Percentiles rank a stretch among this genome's conserved stretches.
Conservation (phyloP, 2,329 filamentous ascomycete species). For the Blastomyces gilchristii region DNA sequence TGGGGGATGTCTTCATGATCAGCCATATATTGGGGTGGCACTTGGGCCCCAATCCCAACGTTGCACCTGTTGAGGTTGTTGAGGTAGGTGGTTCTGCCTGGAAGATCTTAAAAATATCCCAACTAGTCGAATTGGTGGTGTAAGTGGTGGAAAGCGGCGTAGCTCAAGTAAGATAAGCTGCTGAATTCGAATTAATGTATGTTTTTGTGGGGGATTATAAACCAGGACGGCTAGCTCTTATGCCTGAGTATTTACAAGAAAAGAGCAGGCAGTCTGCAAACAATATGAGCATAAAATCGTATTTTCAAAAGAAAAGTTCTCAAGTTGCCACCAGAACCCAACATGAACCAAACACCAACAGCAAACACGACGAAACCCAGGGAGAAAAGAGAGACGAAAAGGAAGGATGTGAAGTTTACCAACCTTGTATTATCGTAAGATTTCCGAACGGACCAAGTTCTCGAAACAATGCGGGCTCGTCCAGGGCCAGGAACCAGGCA, state of each 20-base stretch:
- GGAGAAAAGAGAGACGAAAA: not conserved
- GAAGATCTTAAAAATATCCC: not conserved
- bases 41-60: slow-evolving; percentile 1
- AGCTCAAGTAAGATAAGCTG: not conserved
- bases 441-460: not conserved
- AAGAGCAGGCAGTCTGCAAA: not conserved
- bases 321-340: not conserved
- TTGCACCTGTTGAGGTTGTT: not conserved
- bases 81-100: not conserved
- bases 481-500: not conserved
- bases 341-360: not conserved
- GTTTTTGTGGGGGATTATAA: not conserved
- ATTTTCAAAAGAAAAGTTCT: not conserved
- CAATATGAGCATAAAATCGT: not conserved
- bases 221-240: not conserved
- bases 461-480: not conserved
- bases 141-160: not conserved
- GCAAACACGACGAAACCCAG: not conserved
- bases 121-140: not conserved
- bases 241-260: not conserved
- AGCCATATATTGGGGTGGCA: slow-evolving; percentile 3
- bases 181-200: not conserved
- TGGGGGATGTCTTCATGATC: slow-evolving; percentile 2
- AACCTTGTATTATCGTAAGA: not conserved
- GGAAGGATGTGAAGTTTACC: not conserved